phyloP scores from a whole-genome alignment of 176 grass and related monocot genomes.

The Aegilops sharonensis region DNA sequence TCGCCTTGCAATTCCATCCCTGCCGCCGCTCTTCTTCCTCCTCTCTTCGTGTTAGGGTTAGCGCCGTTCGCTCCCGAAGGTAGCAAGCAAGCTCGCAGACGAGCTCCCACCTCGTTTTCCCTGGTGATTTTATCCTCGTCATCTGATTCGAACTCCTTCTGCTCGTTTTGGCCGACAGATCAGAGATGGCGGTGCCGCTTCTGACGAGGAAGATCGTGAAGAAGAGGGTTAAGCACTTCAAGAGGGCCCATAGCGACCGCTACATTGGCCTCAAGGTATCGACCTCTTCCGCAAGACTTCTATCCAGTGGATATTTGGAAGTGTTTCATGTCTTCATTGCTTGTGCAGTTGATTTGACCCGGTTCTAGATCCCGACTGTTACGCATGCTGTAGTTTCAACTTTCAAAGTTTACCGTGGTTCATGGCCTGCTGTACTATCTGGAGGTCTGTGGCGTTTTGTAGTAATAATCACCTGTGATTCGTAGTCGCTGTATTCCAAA shows the following conservation, averaged over 20 bases:
- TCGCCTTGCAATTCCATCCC: background rate
- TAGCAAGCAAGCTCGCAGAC: background rate
- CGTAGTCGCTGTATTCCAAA: background rate
- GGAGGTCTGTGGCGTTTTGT: background rate
- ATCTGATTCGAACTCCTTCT: background rate
- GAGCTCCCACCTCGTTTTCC: no score
- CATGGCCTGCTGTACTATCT: background rate
- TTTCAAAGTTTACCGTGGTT: background rate
- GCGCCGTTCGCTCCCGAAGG: background rate
- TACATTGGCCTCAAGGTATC: constrained; percentile 75
- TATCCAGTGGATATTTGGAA: background rate
- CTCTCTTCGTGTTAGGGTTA: constrained; percentile 6
- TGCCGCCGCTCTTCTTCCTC: constrained; percentile 6
- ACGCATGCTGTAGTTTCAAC: background rate
- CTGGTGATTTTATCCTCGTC: background rate
- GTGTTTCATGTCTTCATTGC: background rate
- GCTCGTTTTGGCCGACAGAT: background rate
- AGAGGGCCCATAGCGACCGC: constrained; percentile 61
- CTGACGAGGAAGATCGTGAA: constrained; percentile 82
- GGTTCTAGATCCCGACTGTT: background rate
- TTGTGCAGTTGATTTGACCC: background rate
- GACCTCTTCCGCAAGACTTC: background rate
- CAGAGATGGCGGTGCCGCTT: constrained; percentile 84
- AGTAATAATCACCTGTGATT: background rate
- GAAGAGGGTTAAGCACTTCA: constrained; percentile 66